Evolutionary conservation across 768 basidiomycete genomes (phyloP).

Genomic region (Lepiota subincarnata): DNA sequence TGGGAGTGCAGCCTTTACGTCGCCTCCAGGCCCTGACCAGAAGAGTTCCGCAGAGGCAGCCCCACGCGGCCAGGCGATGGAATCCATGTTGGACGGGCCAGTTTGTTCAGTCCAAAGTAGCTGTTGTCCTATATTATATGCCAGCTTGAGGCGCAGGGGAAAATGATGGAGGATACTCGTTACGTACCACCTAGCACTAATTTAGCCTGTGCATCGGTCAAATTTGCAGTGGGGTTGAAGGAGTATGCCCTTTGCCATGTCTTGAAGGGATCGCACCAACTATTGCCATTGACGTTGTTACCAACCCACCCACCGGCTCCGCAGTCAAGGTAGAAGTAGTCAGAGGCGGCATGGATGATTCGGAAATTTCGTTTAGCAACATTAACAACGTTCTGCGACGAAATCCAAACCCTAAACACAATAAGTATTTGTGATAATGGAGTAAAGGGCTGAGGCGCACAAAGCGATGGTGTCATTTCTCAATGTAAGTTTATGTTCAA

Average conservation of each 20-base stretch:
- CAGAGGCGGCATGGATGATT: constrained; percentile 66
- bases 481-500: constrained; percentile 43
- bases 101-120: constrained; percentile 77
- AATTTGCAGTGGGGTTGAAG: constrained; percentile 65
- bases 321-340: constrained; percentile 82
- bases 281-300: constrained; percentile 40
- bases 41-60: constrained; percentile 68
- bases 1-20: constrained; percentile 49
- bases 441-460: constrained; percentile 29
- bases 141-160: background rate
- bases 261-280: constrained; percentile 80
- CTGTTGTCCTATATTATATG: constrained; percentile 43
- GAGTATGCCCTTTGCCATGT: constrained; percentile 75
- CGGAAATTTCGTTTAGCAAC: constrained; percentile 57
- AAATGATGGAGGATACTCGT: background rate
- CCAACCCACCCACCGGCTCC: constrained; percentile 73
- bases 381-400: constrained; percentile 49
- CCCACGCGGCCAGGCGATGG: constrained; percentile 68
- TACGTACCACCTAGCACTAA: constrained; percentile 64
- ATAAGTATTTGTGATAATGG: background rate
- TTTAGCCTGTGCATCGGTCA: constrained; percentile 44
- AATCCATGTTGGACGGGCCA: constrained; percentile 59
- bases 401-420: constrained; percentile 61
- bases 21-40: constrained; percentile 59
- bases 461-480: constrained; percentile 51